A percentile compares a stretch with the other conserved stretches of the same genome.
phyloP scores from a whole-genome alignment of 495 filamentous ascomycete genomes.

The Hypoxylon rickii region DNA sequence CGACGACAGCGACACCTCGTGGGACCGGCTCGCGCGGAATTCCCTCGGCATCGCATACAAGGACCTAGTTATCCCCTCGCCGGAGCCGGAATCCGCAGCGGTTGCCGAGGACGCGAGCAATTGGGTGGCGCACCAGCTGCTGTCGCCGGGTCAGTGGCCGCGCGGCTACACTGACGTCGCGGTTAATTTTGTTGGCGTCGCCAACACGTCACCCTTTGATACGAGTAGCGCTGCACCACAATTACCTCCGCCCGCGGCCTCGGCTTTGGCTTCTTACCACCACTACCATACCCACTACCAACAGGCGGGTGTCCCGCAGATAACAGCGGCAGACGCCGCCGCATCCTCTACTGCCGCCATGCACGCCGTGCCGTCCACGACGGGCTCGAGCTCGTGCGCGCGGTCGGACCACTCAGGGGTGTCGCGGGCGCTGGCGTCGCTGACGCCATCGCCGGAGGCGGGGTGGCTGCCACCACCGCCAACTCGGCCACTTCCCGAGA shows the following conservation, averaged over 20 bases:
- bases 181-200: conserved; percentile 26
- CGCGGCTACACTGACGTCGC: conserved; percentile 10
- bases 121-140: conserved; percentile 30
- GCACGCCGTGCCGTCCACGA: conserved; percentile 24
- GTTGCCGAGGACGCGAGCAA: conserved; percentile 15
- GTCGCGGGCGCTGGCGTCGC: conserved; percentile 9
- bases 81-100: conserved; percentile 4
- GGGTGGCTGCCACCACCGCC: conserved; percentile 18
- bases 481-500: conserved; percentile 26
- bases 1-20: conserved; percentile 17
- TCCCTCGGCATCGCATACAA: conserved; percentile 43
- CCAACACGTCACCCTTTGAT: conserved; percentile 14
- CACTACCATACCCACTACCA: conserved; percentile 8
- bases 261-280: too few species aligned
- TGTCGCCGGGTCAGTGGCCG: conserved; percentile 30
- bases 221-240: conserved; percentile 21
- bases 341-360: conserved; percentile 8
- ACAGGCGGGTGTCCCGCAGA: too few species aligned
- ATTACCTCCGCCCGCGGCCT: too few species aligned
- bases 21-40: conserved; percentile 31
- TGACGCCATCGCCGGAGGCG: conserved; percentile 17
- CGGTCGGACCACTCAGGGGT: conserved; percentile 3
- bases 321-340: too few species aligned
- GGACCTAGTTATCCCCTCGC: conserved; percentile 34
- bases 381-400: conserved; percentile 20